Base-by-base conservation (phyloP, 345 rosid species). In the Microcos paniculata region DNA sequence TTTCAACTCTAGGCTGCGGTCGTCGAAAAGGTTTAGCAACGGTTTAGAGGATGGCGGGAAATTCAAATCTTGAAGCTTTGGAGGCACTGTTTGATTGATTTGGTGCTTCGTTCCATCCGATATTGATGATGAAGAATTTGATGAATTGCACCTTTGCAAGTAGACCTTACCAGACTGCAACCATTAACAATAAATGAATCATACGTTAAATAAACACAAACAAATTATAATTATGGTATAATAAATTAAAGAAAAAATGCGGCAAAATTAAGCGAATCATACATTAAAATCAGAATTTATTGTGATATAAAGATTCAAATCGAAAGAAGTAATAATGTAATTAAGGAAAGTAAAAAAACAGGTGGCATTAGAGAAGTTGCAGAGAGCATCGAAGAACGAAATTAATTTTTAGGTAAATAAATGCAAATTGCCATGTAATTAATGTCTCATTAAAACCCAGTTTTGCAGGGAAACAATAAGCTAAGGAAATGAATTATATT, bases 81-180 rank as follows among this genome's bases (percentile, higher is more conserved):
- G n/a, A n/a, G n/a, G 56, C 6, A 86, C 84, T 73, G 85, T 85
- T 84, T 86, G 87, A 86, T 84, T 81, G 40, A 79, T 38, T 62
- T 79, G 84, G 6, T 79, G 83, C 56, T n/a, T 52, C 57, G 58
- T 78, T 83, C 49, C 70, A 19, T 83, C 85, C 1, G 85, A 72
- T 2, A n/a, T n/a, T n/a, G 86, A 80, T 15, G 88, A 67, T 13
- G 86, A 72, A 9, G 94, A 85, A 63, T 30, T 80, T 38, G 90
- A 70, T 4, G 91, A 80, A 57, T 83, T 86, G 80, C 97, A 86
- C 81, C 88, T 85, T 69, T 90, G 96, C 40, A 95, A 35, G 84
- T 85, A 93, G 19, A 93, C 89, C 75, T 90, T 92, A 46, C 99
- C 98, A 1, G 99, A 93, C 99, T 96, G 92, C 84, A 80, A 65